Conservation (phyloP, 768 basidiomycete genomes). For the Tulasnella sp. region DNA sequence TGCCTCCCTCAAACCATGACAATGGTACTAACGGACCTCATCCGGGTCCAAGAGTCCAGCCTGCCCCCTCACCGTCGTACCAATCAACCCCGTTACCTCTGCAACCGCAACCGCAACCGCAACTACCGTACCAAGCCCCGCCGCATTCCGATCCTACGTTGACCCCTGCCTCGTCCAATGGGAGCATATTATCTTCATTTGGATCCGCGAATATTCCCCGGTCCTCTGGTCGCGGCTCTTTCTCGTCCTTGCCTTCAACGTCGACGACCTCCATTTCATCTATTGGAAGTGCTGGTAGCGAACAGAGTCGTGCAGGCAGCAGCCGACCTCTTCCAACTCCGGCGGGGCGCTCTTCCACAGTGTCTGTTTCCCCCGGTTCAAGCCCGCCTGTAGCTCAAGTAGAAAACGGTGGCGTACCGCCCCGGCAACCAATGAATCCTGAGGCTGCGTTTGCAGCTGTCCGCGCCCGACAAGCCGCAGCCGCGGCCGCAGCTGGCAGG, state of each 20-base stretch:
- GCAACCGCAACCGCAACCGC: not conserved
- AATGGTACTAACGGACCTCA: not conserved
- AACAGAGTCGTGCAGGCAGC: not conserved
- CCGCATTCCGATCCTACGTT: not conserved
- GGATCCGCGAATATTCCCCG: not conserved
- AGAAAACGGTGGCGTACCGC: not conserved
- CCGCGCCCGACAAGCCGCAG: not conserved
- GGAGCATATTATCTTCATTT: not conserved
- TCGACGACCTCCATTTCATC: not conserved
- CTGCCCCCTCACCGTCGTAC: not conserved
- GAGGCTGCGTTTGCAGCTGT: conserved; percentile 9
- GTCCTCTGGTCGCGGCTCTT: not conserved
- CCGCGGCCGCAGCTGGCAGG: not conserved
- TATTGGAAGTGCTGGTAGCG: not conserved
- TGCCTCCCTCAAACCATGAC: not conserved
- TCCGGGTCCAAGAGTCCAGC: not conserved
- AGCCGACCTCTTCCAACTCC: conserved; percentile 7
- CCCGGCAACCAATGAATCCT: not conserved
- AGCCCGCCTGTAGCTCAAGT: not conserved
- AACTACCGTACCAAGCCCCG: not conserved
- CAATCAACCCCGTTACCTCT: not conserved
- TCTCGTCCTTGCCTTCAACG: not conserved
- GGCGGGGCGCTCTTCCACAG: not conserved
- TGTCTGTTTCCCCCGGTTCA: not conserved
- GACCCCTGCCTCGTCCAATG: not conserved